Evolutionary conservation across 2,329 filamentous ascomycete genomes (phyloP).

Genomic region (Tolypocladium guangdongense): DNA sequence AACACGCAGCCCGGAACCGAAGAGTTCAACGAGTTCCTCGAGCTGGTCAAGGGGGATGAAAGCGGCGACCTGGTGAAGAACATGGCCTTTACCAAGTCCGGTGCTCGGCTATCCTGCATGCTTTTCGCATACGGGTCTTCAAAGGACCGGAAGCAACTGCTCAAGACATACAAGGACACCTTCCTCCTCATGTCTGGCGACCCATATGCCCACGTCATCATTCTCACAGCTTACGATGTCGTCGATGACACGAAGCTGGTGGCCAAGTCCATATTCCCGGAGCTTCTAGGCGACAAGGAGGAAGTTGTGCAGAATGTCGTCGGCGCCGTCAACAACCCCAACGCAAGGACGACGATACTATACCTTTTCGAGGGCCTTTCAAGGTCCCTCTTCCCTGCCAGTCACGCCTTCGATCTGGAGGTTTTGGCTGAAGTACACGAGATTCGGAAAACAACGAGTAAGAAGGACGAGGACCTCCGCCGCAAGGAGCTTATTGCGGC

Average conservation of each 20-base stretch:
- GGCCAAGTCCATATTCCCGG: constrained; percentile 75
- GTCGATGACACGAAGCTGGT: constrained; percentile 90
- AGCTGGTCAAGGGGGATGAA: constrained; percentile 85
- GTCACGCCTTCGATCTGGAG: constrained; percentile 54
- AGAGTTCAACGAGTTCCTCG: constrained; percentile 78
- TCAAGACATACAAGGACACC: constrained; percentile 84
- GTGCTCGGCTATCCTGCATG: constrained; percentile 70
- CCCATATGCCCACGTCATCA: constrained; percentile 63
- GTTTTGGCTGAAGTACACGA: constrained; percentile 67
- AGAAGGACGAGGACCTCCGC: constrained; percentile 74
- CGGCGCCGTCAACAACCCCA: constrained; percentile 52
- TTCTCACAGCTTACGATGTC: constrained; percentile 80
- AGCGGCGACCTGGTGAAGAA: constrained; percentile 87
- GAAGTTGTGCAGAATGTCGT: constrained; percentile 54
- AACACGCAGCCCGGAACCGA: constrained; percentile 66
- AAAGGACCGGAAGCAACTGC: constrained; percentile 84
- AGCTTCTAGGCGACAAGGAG: constrained; percentile 66
- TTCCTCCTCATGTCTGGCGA: constrained; percentile 79
- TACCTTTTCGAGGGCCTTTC: constrained; percentile 69
- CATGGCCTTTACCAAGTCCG: constrained; percentile 87
- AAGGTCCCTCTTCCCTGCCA: constrained; percentile 48
- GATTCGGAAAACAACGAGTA: constrained; percentile 75
- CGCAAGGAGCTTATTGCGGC: constrained; percentile 65
- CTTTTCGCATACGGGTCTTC: constrained; percentile 75
- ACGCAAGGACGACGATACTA: constrained; percentile 57